Conservation (phyloP, 2,329 filamentous ascomycete genomes). For the Colletotrichum tanaceti region DNA sequence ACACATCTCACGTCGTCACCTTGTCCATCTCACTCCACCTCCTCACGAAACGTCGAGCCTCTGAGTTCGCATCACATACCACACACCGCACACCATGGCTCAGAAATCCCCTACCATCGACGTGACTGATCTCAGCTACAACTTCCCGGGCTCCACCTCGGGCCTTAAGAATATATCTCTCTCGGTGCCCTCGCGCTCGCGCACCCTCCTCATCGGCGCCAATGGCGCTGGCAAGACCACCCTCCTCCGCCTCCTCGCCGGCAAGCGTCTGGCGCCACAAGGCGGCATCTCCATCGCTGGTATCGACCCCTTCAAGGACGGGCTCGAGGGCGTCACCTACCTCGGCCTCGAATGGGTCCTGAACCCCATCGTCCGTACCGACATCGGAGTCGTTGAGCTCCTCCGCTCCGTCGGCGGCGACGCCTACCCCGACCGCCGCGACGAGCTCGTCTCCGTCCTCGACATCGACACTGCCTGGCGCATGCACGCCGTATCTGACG, state of each 20-base stretch:
- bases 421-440: slow-evolving; percentile 81
- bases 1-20: not conserved
- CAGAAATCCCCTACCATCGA: slow-evolving; percentile 70
- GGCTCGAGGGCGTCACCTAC: slow-evolving; percentile 94
- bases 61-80: not conserved
- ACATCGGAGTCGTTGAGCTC: slow-evolving; percentile 91
- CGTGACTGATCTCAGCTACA: slow-evolving; percentile 84
- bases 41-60: not conserved
- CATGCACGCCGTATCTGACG: slow-evolving; percentile 95
- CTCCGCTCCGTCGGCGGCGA: slow-evolving; percentile 88
- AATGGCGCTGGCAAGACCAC: slow-evolving; percentile 99
- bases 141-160: slow-evolving; percentile 85
- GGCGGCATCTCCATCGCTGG: slow-evolving; percentile 81
- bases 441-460: slow-evolving; percentile 87
- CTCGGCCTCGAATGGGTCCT: slow-evolving; percentile 98
- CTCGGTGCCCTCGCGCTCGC: slow-evolving; percentile 81
- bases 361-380: slow-evolving; percentile 93
- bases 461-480: slow-evolving; percentile 94
- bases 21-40: not conserved
- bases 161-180: slow-evolving; percentile 81
- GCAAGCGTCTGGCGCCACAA: slow-evolving; percentile 89
- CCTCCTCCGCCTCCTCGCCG: slow-evolving; percentile 90
- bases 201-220: slow-evolving; percentile 92
- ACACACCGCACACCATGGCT: slow-evolving; percentile 24
- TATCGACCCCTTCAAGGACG: slow-evolving; percentile 90